phyloP scores from a whole-genome alignment of 2,329 filamentous ascomycete genomes.

The Cadophora luteo-olivacea region DNA sequence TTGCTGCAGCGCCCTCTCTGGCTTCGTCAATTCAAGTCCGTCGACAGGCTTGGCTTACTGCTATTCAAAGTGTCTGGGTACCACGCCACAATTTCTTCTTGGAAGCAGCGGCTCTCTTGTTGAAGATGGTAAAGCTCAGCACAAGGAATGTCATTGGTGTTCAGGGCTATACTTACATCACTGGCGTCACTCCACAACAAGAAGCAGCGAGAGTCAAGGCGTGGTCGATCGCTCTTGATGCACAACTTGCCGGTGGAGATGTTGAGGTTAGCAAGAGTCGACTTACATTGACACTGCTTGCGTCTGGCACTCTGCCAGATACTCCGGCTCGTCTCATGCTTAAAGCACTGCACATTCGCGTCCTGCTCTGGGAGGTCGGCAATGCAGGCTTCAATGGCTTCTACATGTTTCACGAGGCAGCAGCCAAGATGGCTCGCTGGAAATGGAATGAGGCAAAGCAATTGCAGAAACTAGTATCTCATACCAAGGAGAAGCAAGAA shows the following conservation, averaged over 20 bases:
- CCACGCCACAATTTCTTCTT: slow-evolving; percentile 86
- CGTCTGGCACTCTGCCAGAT: slow-evolving; percentile 84
- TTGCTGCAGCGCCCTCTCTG: slow-evolving; percentile 68
- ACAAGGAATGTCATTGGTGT: slow-evolving; percentile 79
- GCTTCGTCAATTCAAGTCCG: slow-evolving; percentile 85
- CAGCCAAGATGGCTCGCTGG: slow-evolving; percentile 73
- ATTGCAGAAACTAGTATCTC: slow-evolving; percentile 58
- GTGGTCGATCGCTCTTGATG: slow-evolving; percentile 92
- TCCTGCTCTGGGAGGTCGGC: slow-evolving; percentile 81
- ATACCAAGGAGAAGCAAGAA: slow-evolving; percentile 50
- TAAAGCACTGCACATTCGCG: slow-evolving; percentile 89
- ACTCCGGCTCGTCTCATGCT: slow-evolving; percentile 87
- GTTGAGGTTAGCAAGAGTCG: slow-evolving; percentile 88
- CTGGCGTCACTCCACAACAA: slow-evolving; percentile 82
- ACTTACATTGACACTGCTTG: slow-evolving; percentile 83
- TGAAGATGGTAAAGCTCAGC: slow-evolving; percentile 84
- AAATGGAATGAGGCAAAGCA: slow-evolving; percentile 84
- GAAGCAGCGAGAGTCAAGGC: slow-evolving; percentile 87
- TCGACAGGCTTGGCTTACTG: slow-evolving; percentile 89
- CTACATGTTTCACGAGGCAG: slow-evolving; percentile 70
- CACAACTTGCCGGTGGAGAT: slow-evolving; percentile 90
- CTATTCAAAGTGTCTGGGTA: slow-evolving; percentile 91
- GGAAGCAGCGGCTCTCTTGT: slow-evolving; percentile 79
- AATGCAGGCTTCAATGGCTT: slow-evolving; percentile 70
- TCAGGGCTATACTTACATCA: slow-evolving; percentile 78